These are phyloP conservation scores for Lichtheimia corymbifera DNA, from an alignment of 371 early-diverging fungal genomes.

Conservation along the genomic window DNA sequence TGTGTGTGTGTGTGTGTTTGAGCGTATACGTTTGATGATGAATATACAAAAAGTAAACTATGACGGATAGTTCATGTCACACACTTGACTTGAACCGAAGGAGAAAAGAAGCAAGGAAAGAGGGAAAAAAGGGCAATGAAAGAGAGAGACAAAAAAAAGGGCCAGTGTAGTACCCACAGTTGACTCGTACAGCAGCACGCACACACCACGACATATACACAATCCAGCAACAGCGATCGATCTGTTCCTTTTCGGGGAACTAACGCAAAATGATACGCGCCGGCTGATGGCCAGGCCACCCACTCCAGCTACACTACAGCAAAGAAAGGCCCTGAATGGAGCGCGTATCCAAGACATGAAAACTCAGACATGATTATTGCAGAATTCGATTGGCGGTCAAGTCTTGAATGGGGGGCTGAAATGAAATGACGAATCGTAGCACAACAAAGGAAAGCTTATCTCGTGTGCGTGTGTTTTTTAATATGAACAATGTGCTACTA, in stretches of 20 bases:
- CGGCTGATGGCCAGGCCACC: no score
- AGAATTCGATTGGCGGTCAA: conserved; percentile 2
- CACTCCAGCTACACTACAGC: no score
- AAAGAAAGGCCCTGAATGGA: no score
- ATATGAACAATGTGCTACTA: no score
- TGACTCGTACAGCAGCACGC: background rate
- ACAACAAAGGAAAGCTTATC: background rate
- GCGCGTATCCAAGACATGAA: no score
- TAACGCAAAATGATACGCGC: background rate
- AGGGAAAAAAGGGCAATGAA: conserved; percentile 8
- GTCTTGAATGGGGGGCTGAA: conserved; percentile 2
- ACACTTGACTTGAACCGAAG: conserved; percentile 1
- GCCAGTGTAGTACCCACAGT: background rate
- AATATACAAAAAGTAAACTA: background rate
- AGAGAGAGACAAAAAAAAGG: conserved; percentile 5
- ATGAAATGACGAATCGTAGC: conserved; percentile 3
- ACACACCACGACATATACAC: background rate
- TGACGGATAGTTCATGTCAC: conserved; percentile 9
- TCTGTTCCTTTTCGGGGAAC: conserved; percentile 13
- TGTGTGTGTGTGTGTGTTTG: background rate
- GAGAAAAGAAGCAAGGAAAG: conserved; percentile 10
- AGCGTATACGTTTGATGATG: conserved; percentile 1
- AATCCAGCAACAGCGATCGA: conserved; percentile 11
- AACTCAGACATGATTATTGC: background rate
- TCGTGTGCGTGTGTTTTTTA: no score